A percentile compares a stretch with the other conserved stretches of the same genome.
These are phyloP conservation scores for Aspergillus heteromorphus DNA, from an alignment of 495 filamentous ascomycete genomes.

Conservation along the genomic window DNA sequence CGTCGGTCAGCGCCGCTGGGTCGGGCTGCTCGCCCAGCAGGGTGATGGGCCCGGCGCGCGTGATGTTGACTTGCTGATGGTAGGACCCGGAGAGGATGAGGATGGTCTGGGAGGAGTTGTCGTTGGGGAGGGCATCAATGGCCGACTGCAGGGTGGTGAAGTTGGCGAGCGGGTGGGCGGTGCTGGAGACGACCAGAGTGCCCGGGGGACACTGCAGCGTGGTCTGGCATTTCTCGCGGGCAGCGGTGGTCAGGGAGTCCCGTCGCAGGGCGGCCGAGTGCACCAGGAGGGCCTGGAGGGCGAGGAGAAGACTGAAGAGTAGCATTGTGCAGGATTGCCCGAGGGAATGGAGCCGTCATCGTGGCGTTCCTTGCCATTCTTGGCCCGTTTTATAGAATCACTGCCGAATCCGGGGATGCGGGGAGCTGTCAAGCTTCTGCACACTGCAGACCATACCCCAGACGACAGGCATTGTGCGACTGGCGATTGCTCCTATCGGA, in stretches of 20 bases:
- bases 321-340: background rate
- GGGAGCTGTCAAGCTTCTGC: conserved; percentile 1
- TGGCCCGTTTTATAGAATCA: background rate
- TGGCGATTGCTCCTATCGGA: background rate
- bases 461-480: background rate
- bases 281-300: conserved; percentile 9
- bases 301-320: background rate
- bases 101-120: conserved; percentile 44
- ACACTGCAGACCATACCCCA: background rate
- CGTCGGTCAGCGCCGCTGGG: conserved; percentile 21
- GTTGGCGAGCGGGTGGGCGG: conserved; percentile 23
- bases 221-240: conserved; percentile 10
- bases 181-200: conserved; percentile 44
- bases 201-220: conserved; percentile 37
- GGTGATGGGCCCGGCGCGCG: conserved; percentile 49
- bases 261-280: conserved; percentile 2
- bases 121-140: conserved; percentile 48
- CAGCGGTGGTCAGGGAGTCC: conserved; percentile 1
- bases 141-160: conserved; percentile 49
- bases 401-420: background rate
- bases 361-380: background rate
- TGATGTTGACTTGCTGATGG: conserved; percentile 56
- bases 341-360: background rate
- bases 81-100: conserved; percentile 52
- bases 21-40: conserved; percentile 52